Conservation (phyloP, 805 yeast species). For the Candida stauntonica region DNA sequence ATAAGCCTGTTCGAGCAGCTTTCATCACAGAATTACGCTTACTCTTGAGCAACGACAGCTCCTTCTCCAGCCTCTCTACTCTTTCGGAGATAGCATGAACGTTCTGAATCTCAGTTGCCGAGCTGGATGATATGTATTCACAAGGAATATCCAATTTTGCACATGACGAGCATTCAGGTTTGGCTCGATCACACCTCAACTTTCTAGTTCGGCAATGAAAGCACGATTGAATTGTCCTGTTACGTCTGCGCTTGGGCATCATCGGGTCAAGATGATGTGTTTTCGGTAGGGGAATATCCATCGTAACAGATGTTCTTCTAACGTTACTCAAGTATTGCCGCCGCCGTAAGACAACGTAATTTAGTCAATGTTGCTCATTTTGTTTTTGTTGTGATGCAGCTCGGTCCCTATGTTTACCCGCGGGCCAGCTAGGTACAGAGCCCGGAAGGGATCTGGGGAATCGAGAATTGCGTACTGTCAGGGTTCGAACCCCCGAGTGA, state of each 20-base stretch:
- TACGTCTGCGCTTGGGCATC: slow-evolving; percentile 13
- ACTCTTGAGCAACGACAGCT: slow-evolving; percentile 6
- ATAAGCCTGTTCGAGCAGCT: slow-evolving; percentile 2
- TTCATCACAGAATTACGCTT: slow-evolving; percentile 5
- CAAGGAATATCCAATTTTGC: slow-evolving; percentile 5
- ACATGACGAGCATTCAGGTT: slow-evolving; percentile 11
- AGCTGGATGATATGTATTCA: slow-evolving; percentile 7
- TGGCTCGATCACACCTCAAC: slow-evolving; percentile 10
- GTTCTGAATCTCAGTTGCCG: slow-evolving; percentile 7
- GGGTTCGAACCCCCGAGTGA: no score
- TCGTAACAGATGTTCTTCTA: no score
- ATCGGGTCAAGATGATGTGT: slow-evolving; percentile 4
- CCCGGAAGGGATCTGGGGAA: no score
- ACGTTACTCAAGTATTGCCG: no score
- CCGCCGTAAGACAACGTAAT: no score
- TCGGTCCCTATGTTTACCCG: no score
- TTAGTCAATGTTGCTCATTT: no score
- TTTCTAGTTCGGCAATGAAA: slow-evolving; percentile 13
- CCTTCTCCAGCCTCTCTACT: slow-evolving; percentile 13
- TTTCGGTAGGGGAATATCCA: slow-evolving; percentile 1
- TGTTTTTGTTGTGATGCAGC: no score
- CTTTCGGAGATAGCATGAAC: slow-evolving; percentile 12
- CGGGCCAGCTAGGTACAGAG: no score
- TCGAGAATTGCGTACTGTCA: no score
- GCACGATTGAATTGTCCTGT: slow-evolving; percentile 14